phyloP scores from a whole-genome alignment of 176 grass and related monocot species.

The Cocos nucifera region DNA sequence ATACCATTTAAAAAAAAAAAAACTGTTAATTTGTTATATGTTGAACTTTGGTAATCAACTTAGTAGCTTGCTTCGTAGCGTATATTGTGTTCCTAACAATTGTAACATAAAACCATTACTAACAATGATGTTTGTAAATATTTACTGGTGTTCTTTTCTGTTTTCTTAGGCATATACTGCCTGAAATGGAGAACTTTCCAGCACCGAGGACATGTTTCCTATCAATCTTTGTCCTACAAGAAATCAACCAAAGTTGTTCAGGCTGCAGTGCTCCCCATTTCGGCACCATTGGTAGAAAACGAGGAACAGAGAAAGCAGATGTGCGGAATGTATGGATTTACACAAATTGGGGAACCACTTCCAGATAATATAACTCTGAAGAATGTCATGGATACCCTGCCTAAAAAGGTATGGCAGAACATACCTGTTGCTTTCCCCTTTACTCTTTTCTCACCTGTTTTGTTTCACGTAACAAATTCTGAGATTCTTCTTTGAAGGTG shows the following conservation, averaged over 20 bases:
- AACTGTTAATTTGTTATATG: too few species aligned
- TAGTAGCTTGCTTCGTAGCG: too few species aligned
- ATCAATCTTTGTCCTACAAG: constrained; percentile 18
- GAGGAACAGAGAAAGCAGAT: constrained; percentile 46
- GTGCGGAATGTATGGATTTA: constrained; percentile 73
- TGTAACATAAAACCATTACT: too few species aligned
- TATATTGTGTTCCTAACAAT: too few species aligned
- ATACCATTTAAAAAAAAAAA: too few species aligned
- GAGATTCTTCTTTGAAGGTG: constrained; percentile 37
- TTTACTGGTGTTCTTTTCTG: too few species aligned
- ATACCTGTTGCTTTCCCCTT: constrained; percentile 11
- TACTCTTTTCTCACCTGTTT: constrained; percentile 5
- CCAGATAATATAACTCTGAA: constrained; percentile 66
- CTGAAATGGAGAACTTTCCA: constrained; percentile 11
- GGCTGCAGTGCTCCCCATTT: constrained; percentile 36
- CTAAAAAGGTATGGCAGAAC: constrained; percentile 50
- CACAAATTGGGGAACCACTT: constrained; percentile 75
- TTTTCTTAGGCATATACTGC: background rate
- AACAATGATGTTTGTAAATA: too few species aligned
- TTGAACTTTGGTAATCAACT: too few species aligned
- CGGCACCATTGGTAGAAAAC: constrained; percentile 33
- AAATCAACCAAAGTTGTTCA: constrained; percentile 24
- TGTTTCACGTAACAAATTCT: constrained; percentile 4
- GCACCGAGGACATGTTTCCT: constrained; percentile 10
- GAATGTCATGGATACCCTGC: constrained; percentile 87